Conservation (phyloP, 176 grass and related monocot species). For the Tuctoria greenei region DNA sequence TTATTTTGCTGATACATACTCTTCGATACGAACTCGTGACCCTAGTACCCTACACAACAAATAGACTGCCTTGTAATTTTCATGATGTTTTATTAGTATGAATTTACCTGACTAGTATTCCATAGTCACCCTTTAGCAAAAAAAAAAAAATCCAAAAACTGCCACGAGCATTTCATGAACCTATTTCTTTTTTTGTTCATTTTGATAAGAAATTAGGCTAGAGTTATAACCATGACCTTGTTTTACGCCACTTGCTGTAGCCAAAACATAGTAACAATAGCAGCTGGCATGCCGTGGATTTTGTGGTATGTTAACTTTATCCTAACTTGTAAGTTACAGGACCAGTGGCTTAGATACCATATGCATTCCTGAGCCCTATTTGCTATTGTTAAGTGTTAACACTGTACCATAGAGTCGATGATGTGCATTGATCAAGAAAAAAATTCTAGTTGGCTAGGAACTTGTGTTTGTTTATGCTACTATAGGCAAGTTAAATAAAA, state of each 20-base stretch:
- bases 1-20: not conserved
- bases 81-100: slow-evolving; percentile 6
- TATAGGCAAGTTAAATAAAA: slow-evolving; percentile 4
- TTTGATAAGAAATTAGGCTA: slow-evolving; percentile 4
- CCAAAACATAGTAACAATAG: not conserved
- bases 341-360: not conserved
- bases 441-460: not conserved
- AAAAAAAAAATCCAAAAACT: not conserved
- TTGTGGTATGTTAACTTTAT: not conserved
- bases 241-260: not conserved
- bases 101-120: slow-evolving; percentile 1
- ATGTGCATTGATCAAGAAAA: not conserved
- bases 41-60: not conserved
- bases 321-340: not conserved
- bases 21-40: slow-evolving; percentile 16
- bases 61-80: not conserved
- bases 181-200: not conserved
- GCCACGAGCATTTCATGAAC: not conserved
- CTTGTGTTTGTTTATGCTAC: slow-evolving; percentile 11
- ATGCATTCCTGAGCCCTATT: not conserved
- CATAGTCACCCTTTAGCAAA: not conserved
- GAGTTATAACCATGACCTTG: not conserved
- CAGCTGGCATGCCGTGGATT: not conserved
- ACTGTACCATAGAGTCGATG: not conserved
- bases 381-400: not conserved